Conservation (phyloP, 257 asterid species). For the Lantana camara region DNA sequence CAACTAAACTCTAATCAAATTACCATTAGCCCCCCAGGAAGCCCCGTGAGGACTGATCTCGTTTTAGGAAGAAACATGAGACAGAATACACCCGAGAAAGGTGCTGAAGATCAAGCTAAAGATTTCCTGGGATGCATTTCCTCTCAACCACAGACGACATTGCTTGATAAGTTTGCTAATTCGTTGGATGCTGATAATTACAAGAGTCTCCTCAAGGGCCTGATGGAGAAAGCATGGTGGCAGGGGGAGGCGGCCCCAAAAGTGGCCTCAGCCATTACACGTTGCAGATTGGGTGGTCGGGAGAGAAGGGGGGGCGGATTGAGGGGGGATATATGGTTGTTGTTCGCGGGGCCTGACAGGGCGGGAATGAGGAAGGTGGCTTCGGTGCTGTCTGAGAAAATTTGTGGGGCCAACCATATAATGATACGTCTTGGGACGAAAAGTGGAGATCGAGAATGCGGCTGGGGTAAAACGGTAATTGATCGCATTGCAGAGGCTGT, state of each 20-base stretch:
- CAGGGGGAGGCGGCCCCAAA: conserved; percentile 81
- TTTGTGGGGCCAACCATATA: conserved; percentile 57
- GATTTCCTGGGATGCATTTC: conserved; percentile 73
- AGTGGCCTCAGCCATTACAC: conserved; percentile 72
- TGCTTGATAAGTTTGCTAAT: conserved; percentile 55
- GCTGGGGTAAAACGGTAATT: conserved; percentile 76
- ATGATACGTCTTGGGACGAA: conserved; percentile 58
- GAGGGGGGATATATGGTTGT: conserved; percentile 77
- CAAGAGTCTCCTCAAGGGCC: conserved; percentile 81
- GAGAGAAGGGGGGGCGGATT: conserved; percentile 60
- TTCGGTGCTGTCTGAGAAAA: conserved; percentile 68
- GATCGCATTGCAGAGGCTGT: conserved; percentile 88
- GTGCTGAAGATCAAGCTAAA: conserved; percentile 47
- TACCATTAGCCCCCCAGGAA: conserved; percentile 47
- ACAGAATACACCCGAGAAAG: conserved; percentile 36
- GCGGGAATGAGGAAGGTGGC: conserved; percentile 86
- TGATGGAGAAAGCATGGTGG: conserved; percentile 98
- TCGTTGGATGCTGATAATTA: conserved; percentile 68
- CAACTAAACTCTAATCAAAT: conserved; percentile 38
- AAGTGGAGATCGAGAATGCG: conserved; percentile 50
- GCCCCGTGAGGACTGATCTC: conserved; percentile 92
- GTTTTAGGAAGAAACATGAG: conserved; percentile 64
- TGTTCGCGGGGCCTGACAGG: conserved; percentile 87
- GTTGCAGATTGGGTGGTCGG: conserved; percentile 67
- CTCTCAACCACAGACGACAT: conserved; percentile 48